phyloP scores from a whole-genome alignment of 2,329 filamentous ascomycete species.

The Neonectria magnoliae region DNA sequence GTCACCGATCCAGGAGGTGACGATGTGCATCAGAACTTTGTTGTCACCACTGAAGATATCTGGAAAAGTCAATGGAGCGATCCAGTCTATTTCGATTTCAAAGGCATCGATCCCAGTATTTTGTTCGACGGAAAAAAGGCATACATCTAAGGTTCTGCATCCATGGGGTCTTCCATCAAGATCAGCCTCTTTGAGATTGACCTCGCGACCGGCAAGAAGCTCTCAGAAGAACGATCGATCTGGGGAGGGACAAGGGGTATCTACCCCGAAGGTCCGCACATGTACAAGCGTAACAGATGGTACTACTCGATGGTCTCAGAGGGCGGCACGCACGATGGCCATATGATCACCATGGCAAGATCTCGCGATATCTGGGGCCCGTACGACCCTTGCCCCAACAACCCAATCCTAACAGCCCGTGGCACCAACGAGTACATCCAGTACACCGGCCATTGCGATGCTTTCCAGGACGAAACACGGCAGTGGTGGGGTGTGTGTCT shows the following conservation, averaged over 20 bases:
- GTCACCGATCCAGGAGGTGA: background rate
- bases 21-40: background rate
- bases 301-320: slow-evolving; percentile 1
- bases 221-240: background rate
- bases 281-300: slow-evolving; percentile 8
- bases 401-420: background rate
- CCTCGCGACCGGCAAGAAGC: background rate
- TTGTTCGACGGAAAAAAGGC: background rate
- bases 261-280: background rate
- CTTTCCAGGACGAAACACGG: background rate
- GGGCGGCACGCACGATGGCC: slow-evolving; percentile 1
- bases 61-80: slow-evolving; percentile 6
- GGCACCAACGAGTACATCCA: slow-evolving; percentile 10
- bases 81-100: slow-evolving; percentile 3
- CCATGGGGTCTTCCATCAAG: background rate
- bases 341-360: slow-evolving; percentile 11
- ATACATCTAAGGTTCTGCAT: slow-evolving; percentile 6
- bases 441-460: slow-evolving; percentile 2
- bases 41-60: slow-evolving; percentile 1
- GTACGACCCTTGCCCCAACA: slow-evolving; percentile 4
- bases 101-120: slow-evolving; percentile 1
- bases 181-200: slow-evolving; percentile 7
- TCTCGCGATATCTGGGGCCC: slow-evolving; percentile 5
- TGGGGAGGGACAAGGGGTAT: background rate
- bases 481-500: slow-evolving; percentile 10